phyloP scores from a whole-genome alignment of 768 basidiomycete genomes.

The Sporobolomyces roseus region DNA sequence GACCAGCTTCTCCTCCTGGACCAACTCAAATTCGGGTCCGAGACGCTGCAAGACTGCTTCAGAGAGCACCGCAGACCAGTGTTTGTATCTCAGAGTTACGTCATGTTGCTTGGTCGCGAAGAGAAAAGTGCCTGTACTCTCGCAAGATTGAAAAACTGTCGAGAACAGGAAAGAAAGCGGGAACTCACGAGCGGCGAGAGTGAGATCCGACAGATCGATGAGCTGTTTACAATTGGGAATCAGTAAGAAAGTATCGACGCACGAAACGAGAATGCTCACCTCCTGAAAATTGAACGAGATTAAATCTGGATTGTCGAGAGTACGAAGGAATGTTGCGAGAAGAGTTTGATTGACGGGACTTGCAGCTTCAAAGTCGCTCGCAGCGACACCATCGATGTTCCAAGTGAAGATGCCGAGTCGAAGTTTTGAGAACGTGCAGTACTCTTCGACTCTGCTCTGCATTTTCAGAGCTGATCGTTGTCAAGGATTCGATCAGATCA shows the following conservation, averaged over 20 bases:
- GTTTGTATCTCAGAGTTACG: slow-evolving; percentile 77
- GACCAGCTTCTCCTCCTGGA: slow-evolving; percentile 81
- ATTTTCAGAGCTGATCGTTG: slow-evolving; percentile 51
- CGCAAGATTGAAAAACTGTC: no score
- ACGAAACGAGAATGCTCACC: slow-evolving; percentile 49
- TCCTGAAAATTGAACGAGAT: slow-evolving; percentile 94
- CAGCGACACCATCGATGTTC: slow-evolving; percentile 75
- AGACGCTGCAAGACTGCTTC: slow-evolving; percentile 66
- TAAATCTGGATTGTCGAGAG: slow-evolving; percentile 74
- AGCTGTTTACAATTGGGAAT: slow-evolving; percentile 3
- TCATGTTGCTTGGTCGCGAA: slow-evolving; percentile 76
- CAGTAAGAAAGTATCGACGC: no score
- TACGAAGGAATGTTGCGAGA: slow-evolving; percentile 45
- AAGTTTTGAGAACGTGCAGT: slow-evolving; percentile 71
- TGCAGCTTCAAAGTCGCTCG: slow-evolving; percentile 66
- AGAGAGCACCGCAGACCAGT: slow-evolving; percentile 76
- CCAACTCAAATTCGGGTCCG: slow-evolving; percentile 69
- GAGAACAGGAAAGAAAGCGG: slow-evolving; percentile 36
- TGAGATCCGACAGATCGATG: slow-evolving; percentile 84
- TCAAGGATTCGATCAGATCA: no score
- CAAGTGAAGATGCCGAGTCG: slow-evolving; percentile 77
- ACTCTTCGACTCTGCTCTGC: slow-evolving; percentile 67
- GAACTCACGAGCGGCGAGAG: slow-evolving; percentile 65
- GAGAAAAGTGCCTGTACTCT: slow-evolving; percentile 64
- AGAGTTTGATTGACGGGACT: slow-evolving; percentile 49